Percentiles rank a stretch among this genome's conserved stretches.
These are phyloP conservation scores for Aspergillus bertholletiae DNA, from an alignment of 495 filamentous ascomycete genomes.

Conservation along the genomic window DNA sequence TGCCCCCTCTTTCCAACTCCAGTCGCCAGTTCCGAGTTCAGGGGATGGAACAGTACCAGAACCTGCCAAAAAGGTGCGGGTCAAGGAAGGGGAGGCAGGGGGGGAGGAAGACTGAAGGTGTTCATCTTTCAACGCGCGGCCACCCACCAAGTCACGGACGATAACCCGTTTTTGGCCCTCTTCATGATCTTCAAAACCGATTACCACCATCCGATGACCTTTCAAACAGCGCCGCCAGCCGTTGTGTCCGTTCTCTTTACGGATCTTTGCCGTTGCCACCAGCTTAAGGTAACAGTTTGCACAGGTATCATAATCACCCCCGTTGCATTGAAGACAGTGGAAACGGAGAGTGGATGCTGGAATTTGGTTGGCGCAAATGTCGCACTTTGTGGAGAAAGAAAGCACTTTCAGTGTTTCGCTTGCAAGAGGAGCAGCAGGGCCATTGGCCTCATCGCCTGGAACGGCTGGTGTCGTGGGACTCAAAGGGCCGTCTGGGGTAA, in stretches of 20 bases:
- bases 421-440: slow-evolving; percentile 23
- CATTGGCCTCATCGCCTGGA: slow-evolving; percentile 17
- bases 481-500: slow-evolving; percentile 21
- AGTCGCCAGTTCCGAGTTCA: slow-evolving; percentile 32
- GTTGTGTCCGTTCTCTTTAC: slow-evolving; percentile 65
- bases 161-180: slow-evolving; percentile 56
- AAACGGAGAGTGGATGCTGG: slow-evolving; percentile 63
- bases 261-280: slow-evolving; percentile 56
- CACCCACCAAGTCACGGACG: slow-evolving; percentile 69
- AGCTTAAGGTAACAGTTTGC: slow-evolving; percentile 67
- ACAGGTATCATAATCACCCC: slow-evolving; percentile 84
- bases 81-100: slow-evolving; percentile 14
- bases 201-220: slow-evolving; percentile 83
- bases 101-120: slow-evolving; percentile 27
- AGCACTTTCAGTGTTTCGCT: slow-evolving; percentile 52
- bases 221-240: slow-evolving; percentile 78
- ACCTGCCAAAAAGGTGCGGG: slow-evolving; percentile 1
- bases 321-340: slow-evolving; percentile 68
- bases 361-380: slow-evolving; percentile 69
- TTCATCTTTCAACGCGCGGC: slow-evolving; percentile 56
- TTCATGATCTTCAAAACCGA: slow-evolving; percentile 62
- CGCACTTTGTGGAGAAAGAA: slow-evolving; percentile 66
- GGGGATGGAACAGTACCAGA: slow-evolving; percentile 20
- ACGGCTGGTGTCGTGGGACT: slow-evolving; percentile 14
- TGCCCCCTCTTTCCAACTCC: slow-evolving; percentile 50